Evolutionary conservation across 257 asterid genomes (phyloP).

Genomic region (Solanum pennellii): DNA sequence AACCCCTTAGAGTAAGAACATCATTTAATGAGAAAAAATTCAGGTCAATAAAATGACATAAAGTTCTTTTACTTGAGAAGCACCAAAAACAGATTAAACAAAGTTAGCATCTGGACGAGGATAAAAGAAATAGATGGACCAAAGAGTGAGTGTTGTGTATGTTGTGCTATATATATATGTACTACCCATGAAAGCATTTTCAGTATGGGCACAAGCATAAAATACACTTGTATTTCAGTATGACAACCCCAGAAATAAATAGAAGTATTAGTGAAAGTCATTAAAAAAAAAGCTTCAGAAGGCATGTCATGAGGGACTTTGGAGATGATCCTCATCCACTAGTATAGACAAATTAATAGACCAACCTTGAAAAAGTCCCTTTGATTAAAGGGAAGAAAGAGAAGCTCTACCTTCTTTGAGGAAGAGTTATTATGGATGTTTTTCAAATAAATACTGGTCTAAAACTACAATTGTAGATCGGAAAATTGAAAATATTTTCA

Average conservation of each 20-base stretch:
- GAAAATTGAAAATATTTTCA: background rate
- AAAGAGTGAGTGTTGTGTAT: background rate
- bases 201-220: background rate
- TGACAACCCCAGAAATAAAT: background rate
- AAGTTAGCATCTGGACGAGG: background rate
- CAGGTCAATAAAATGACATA: background rate
- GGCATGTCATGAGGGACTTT: background rate
- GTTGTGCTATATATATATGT: background rate
- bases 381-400: background rate
- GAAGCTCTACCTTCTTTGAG: background rate
- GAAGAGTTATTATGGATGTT: background rate
- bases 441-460: background rate
- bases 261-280: background rate
- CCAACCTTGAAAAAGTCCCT: background rate
- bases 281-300: background rate
- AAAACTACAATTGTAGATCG: background rate
- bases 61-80: background rate
- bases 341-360: background rate
- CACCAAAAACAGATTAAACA: background rate
- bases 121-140: background rate
- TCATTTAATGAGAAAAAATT: background rate
- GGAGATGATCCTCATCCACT: background rate
- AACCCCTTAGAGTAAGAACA: background rate
- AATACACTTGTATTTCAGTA: background rate
- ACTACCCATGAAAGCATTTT: background rate